Evolutionary conservation across 176 grass and related monocot species (phyloP).

Genomic region (Tuctoria greenei): DNA sequence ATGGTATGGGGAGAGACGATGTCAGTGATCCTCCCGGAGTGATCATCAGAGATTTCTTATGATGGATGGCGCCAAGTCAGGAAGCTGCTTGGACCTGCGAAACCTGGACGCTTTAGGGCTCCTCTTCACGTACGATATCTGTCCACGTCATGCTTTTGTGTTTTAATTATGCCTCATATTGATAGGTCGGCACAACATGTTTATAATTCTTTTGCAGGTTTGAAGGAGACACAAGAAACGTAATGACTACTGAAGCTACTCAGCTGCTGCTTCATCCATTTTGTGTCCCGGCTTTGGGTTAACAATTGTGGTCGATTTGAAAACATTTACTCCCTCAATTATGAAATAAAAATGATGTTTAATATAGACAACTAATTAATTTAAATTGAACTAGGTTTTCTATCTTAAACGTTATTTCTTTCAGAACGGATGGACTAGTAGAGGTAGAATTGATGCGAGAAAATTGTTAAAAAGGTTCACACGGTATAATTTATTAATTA

Average conservation of each 20-base stretch:
- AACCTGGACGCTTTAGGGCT: no score
- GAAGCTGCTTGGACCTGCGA: slow-evolving; percentile 47
- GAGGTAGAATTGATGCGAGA: no score
- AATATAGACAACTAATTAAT: no score
- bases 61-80: slow-evolving; percentile 30
- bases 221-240: background rate
- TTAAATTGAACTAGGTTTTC: no score
- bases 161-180: background rate
- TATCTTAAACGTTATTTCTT: no score
- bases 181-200: slow-evolving; percentile 1
- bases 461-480: no score
- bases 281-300: background rate
- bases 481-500: no score
- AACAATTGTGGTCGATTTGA: no score
- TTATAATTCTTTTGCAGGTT: slow-evolving; percentile 22
- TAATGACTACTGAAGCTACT: slow-evolving; percentile 46
- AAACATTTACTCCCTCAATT: no score
- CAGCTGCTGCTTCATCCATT: background rate
- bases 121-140: slow-evolving; percentile 3
- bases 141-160: slow-evolving; percentile 28
- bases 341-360: no score
- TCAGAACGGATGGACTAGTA: no score
- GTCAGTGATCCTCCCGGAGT: slow-evolving; percentile 15
- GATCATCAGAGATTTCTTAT: background rate
- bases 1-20: slow-evolving; percentile 49